A percentile compares a stretch with the other conserved stretches of the same genome.
Conservation (phyloP, 2,329 filamentous ascomycete genomes). For the Arthrobotrys iridis region DNA sequence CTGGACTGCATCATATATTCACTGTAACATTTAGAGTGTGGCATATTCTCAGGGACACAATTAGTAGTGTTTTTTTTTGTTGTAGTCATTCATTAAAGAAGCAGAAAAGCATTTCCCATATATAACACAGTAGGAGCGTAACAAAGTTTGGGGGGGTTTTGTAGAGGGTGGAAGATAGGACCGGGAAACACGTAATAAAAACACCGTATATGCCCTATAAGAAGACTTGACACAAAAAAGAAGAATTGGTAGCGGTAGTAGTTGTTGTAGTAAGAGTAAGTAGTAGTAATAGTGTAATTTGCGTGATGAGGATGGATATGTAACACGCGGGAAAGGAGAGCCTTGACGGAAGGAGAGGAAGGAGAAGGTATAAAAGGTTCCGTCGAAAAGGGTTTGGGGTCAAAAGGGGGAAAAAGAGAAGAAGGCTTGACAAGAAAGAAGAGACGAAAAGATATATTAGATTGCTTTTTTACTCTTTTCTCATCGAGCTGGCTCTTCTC, state of each 20-base stretch:
- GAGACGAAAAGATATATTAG: conserved; percentile 59
- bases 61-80: conserved; percentile 5
- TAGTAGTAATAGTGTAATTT: conserved; percentile 9
- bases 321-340: conserved; percentile 4
- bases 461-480: conserved; percentile 72
- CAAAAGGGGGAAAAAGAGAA: neutral
- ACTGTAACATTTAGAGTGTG: too few relatives aligned
- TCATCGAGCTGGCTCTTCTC: conserved; percentile 95
- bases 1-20: too few relatives aligned
- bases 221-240: conserved; percentile 47
- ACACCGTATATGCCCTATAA: conserved; percentile 53
- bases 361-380: neutral
- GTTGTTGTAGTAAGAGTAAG: neutral
- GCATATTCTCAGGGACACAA: neutral
- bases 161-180: conserved; percentile 14
- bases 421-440: conserved; percentile 37
- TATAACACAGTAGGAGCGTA: conserved; percentile 57
- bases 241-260: neutral
- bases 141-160: conserved; percentile 34
- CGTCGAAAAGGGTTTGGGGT: neutral
- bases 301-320: conserved; percentile 19
- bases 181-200: conserved; percentile 37
- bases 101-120: conserved; percentile 53
- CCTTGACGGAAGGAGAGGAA: conserved; percentile 5
- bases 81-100: conserved; percentile 54